A percentile compares a stretch with the other conserved stretches of the same genome.
Evolutionary conservation across 495 filamentous ascomycete species (phyloP).

Genomic region (Barbatosphaeria neglecta): DNA sequence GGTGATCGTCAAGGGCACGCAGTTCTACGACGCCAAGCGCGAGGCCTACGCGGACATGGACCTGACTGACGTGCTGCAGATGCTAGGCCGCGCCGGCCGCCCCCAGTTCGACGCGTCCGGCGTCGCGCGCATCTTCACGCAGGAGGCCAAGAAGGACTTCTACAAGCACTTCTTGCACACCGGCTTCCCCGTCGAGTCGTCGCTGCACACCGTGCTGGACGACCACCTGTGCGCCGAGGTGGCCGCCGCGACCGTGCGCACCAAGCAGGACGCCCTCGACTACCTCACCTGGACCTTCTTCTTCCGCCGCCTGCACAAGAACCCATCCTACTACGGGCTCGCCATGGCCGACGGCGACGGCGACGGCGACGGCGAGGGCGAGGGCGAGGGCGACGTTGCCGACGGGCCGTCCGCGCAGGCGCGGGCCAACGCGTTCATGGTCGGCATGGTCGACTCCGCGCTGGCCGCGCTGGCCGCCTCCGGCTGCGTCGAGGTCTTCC

Average conservation of each 20-base stretch:
- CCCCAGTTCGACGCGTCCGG: slow-evolving; percentile 95
- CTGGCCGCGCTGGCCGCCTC: slow-evolving; percentile 70
- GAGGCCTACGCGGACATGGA: slow-evolving; percentile 99
- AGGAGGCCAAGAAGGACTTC: slow-evolving; percentile 97
- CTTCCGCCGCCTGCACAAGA: slow-evolving; percentile 94
- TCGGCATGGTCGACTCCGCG: slow-evolving; percentile 78
- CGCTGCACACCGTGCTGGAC: slow-evolving; percentile 88
- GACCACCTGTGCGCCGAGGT: slow-evolving; percentile 96
- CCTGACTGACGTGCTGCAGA: slow-evolving; percentile 94
- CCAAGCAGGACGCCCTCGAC: slow-evolving; percentile 94
- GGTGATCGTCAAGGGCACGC: slow-evolving; percentile 95
- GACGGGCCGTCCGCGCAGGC: slow-evolving; percentile 76
- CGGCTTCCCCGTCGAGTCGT: slow-evolving; percentile 94
- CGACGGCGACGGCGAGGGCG: too few relatives aligned
- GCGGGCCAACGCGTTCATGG: slow-evolving; percentile 82
- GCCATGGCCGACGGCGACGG: slow-evolving; percentile 94
- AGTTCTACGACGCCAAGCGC: slow-evolving; percentile 96
- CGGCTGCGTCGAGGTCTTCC: slow-evolving; percentile 64
- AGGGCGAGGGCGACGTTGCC: too few relatives aligned
- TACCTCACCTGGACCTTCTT: slow-evolving; percentile 99
- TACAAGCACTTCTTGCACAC: slow-evolving; percentile 99
- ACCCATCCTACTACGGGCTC: slow-evolving; percentile 94
- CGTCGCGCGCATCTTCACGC: slow-evolving; percentile 92
- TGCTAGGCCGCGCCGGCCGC: slow-evolving; percentile 90
- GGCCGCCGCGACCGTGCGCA: slow-evolving; percentile 78